Conservation (phyloP, 2,329 filamentous ascomycete genomes). For the Trichoderma sp. region DNA sequence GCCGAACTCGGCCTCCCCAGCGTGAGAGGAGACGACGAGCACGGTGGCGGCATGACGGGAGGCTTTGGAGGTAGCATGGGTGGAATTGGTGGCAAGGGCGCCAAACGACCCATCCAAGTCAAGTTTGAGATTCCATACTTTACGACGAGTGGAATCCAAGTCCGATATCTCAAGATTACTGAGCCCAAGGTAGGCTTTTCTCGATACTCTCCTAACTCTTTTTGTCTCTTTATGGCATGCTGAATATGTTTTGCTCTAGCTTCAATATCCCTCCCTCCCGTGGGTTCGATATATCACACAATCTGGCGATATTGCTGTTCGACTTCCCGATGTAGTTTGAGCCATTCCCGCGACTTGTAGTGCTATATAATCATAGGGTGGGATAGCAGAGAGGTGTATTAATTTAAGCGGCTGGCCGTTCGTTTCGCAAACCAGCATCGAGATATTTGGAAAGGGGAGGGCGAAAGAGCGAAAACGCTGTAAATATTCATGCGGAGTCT, state of each 20-base stretch:
- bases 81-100: constrained; percentile 80
- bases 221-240: not conserved
- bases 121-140: constrained; percentile 99
- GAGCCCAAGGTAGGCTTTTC: constrained; percentile 78
- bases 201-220: not conserved
- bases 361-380: not conserved
- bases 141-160: constrained; percentile 98
- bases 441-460: not conserved
- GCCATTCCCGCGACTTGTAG: not conserved
- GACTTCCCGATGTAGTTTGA: constrained; percentile 85
- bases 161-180: constrained; percentile 97
- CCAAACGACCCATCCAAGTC: constrained; percentile 93
- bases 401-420: constrained; percentile 15
- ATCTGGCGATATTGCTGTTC: constrained; percentile 91
- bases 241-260: constrained; percentile 44
- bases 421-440: not conserved
- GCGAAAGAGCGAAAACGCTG: not conserved
- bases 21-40: constrained; percentile 91
- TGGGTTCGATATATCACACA: constrained; percentile 99
- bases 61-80: constrained; percentile 97
- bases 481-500: not conserved
- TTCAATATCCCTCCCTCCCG: constrained; percentile 96
- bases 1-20: constrained; percentile 92
- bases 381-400: not conserved
- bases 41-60: constrained; percentile 94